phyloP scores from a whole-genome alignment of 805 yeast genomes.

The Candida patagonica region DNA sequence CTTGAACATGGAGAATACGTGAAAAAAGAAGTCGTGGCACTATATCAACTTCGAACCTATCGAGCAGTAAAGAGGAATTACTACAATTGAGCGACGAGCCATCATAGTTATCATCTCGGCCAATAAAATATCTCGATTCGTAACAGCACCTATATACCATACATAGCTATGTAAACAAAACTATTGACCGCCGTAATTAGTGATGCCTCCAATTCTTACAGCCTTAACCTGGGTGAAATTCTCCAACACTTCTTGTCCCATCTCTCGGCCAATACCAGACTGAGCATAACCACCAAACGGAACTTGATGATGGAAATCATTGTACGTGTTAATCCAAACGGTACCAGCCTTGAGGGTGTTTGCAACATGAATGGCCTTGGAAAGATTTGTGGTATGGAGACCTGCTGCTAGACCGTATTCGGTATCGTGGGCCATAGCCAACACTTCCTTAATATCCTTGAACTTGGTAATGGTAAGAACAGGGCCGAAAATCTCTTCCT shows the following conservation, averaged over 20 bases:
- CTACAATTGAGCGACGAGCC: conserved; percentile 6
- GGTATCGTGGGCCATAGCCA: conserved; percentile 63
- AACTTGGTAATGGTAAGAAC: conserved; percentile 68
- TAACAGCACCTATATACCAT: too few relatives aligned
- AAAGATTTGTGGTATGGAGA: conserved; percentile 60
- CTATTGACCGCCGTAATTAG: too few relatives aligned
- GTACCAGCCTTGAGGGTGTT: conserved; percentile 55
- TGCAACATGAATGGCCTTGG: conserved; percentile 56
- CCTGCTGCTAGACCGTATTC: conserved; percentile 80
- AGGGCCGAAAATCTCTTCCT: conserved; percentile 87
- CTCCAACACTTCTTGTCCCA: conserved; percentile 65
- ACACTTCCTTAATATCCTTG: conserved; percentile 55
- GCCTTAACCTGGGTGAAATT: conserved; percentile 70
- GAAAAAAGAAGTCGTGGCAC: conserved; percentile 30
- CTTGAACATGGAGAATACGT: conserved; percentile 30
- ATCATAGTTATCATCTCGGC: too few relatives aligned
- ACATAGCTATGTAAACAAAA: too few relatives aligned
- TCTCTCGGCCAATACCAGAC: conserved; percentile 75
- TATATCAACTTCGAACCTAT: conserved; percentile 28
- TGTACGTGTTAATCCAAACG: conserved; percentile 65
- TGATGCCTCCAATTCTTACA: conserved; percentile 42
- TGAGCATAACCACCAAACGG: conserved; percentile 79
- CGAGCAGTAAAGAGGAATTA: conserved; percentile 29
- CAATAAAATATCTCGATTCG: too few relatives aligned
- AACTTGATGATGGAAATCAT: conserved; percentile 55